Conservation (phyloP, 148 eudicot species). For the Rhododendron mucronatum region DNA sequence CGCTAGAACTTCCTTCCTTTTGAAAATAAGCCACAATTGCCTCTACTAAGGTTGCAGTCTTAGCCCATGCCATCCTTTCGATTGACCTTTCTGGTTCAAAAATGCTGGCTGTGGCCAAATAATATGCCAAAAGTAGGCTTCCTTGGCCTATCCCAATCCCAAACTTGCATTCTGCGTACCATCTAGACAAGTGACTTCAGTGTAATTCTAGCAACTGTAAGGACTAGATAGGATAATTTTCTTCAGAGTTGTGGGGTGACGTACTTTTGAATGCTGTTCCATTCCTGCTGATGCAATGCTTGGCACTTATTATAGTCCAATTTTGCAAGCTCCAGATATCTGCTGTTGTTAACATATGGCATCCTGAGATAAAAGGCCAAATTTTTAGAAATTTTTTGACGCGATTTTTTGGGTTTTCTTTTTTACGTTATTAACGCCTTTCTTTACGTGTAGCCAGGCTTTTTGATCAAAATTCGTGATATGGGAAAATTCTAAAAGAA, state of each 20-base stretch:
- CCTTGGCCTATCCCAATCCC: constrained; percentile 35
- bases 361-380: constrained; percentile 35
- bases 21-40: constrained; percentile 38
- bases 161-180: constrained; percentile 46
- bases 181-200: constrained; percentile 27
- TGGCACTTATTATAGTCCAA: constrained; percentile 70
- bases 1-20: constrained; percentile 13
- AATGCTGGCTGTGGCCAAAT: constrained; percentile 50
- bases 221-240: not conserved
- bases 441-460: not conserved
- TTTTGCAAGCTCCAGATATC: constrained; percentile 77
- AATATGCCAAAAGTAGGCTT: constrained; percentile 47
- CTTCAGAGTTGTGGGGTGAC: not conserved
- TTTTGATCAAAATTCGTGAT: not conserved
- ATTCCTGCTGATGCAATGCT: constrained; percentile 59
- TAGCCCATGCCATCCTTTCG: constrained; percentile 81
- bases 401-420: no score
- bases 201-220: not conserved
- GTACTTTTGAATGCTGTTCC: constrained; percentile 58
- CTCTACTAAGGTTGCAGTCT: constrained; percentile 47
- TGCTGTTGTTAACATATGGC: constrained; percentile 63
- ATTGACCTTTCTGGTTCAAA: constrained; percentile 67
- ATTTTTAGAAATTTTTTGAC: no score
- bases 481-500: not conserved
- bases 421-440: not conserved